These are phyloP conservation scores for Chionographis japonica DNA, from an alignment of 106 monocot species.

Conservation along the genomic window DNA sequence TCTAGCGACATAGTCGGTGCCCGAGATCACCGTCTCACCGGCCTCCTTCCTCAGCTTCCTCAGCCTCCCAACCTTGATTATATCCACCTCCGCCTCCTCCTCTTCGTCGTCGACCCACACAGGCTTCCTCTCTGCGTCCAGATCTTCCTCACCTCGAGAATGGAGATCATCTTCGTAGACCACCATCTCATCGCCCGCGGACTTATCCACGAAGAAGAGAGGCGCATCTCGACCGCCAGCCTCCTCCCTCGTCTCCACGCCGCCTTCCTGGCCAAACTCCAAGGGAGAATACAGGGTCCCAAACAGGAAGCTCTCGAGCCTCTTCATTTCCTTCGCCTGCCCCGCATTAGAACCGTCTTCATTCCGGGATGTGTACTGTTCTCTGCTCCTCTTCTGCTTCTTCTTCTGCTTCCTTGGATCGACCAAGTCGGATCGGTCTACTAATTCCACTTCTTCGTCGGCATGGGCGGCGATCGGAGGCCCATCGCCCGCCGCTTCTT, in stretches of 20 bases:
- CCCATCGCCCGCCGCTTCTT: slow-evolving; percentile 2
- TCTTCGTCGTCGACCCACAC: slow-evolving; percentile 84
- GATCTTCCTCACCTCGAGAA: neutral
- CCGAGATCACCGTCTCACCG: slow-evolving; percentile 50
- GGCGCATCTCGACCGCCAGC: neutral
- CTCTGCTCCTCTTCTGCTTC: slow-evolving; percentile 24
- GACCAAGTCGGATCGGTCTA: neutral
- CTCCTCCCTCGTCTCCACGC: neutral
- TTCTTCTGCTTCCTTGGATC: slow-evolving; percentile 11
- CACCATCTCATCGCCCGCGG: slow-evolving; percentile 24
- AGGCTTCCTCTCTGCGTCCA: slow-evolving; percentile 33
- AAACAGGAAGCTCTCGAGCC: slow-evolving; percentile 57
- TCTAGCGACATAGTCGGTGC: slow-evolving; percentile 54
- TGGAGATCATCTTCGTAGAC: slow-evolving; percentile 29
- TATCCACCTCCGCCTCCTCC: slow-evolving; percentile 43
- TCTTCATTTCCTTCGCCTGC: slow-evolving; percentile 57
- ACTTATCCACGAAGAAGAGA: slow-evolving; percentile 48
- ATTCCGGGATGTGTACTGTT: neutral
- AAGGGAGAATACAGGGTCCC: slow-evolving; percentile 40
- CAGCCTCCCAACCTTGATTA: slow-evolving; percentile 44
- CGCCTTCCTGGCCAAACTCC: slow-evolving; percentile 65
- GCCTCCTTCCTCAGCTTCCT: slow-evolving; percentile 61
- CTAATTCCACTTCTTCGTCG: neutral
- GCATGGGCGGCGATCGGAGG: neutral
- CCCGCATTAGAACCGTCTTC: slow-evolving; percentile 5